Percentiles rank a stretch among this genome's conserved stretches.
Evolutionary conservation across 108 stramenopile species (phyloP).

Genomic region (Nitzschia palea): DNA sequence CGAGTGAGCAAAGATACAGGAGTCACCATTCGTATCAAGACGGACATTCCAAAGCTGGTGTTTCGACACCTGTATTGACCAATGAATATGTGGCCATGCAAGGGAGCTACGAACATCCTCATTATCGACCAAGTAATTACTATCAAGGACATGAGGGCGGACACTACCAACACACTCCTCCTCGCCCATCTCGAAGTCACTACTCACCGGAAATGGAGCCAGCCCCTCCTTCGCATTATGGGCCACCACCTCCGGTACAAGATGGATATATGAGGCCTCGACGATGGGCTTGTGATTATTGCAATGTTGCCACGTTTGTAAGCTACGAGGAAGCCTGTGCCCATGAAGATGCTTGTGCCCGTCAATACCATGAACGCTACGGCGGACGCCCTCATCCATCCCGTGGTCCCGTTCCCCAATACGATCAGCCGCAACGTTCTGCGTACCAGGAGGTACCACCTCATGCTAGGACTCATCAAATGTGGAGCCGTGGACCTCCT

Average conservation of each 20-base stretch:
- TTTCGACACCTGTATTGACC: conserved; percentile 25
- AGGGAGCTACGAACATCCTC: conserved; percentile 27
- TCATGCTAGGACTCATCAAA: conserved; percentile 16
- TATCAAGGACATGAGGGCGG: conserved; percentile 23
- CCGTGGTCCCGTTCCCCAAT: conserved; percentile 27
- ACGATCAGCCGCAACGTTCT: conserved; percentile 37
- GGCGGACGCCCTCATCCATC: conserved; percentile 26
- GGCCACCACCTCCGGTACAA: not conserved
- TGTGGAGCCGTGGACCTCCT: conserved; percentile 47
- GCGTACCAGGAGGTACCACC: conserved; percentile 41
- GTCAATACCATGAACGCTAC: conserved; percentile 38
- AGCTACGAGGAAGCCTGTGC: conserved; percentile 83
- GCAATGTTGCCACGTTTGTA: conserved; percentile 70
- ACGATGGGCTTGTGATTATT: conserved; percentile 84
- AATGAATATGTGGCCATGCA: conserved; percentile 28
- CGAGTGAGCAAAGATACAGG: conserved; percentile 13
- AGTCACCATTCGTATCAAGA: conserved; percentile 20
- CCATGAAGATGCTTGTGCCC: conserved; percentile 71
- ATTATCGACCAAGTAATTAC: conserved; percentile 31
- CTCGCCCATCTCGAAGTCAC: conserved; percentile 19
- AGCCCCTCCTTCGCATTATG: conserved; percentile 7
- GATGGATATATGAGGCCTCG: conserved; percentile 29
- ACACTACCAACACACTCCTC: conserved; percentile 25
- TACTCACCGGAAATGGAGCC: conserved; percentile 33
- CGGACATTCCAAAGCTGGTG: conserved; percentile 11